A percentile compares a stretch with the other conserved stretches of the same genome.
phyloP scores from a whole-genome alignment of 2,329 filamentous ascomycete species.

The Tolypocladium tundrense region DNA sequence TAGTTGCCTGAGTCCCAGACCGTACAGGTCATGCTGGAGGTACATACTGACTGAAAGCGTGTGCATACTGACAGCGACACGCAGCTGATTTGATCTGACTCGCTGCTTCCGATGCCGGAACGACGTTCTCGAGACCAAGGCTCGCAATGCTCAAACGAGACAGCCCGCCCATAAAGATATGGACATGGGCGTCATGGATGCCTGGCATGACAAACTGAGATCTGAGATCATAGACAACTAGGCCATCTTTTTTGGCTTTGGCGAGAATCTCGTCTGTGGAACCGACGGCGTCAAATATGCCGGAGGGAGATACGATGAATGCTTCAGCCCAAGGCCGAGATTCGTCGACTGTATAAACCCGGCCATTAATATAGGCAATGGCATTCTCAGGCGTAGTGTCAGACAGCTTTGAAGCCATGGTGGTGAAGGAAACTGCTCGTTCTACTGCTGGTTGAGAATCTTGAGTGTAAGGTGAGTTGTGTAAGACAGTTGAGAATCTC shows the following conservation, averaged over 20 bases:
- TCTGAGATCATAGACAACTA: neutral
- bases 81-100: neutral
- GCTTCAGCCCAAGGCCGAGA: neutral
- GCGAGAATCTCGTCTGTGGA: neutral
- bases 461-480: neutral
- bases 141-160: neutral
- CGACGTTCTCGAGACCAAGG: neutral
- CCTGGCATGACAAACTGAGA: constrained; percentile 1
- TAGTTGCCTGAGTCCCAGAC: neutral
- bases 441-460: neutral
- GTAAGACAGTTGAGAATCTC: too few species aligned
- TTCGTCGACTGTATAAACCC: neutral
- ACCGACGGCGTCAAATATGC: neutral
- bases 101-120: neutral
- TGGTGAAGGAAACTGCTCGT: neutral
- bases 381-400: neutral
- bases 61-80: neutral
- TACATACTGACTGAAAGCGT: constrained; percentile 1
- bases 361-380: constrained; percentile 1
- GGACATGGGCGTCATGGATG: constrained; percentile 1
- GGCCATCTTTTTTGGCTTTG: neutral
- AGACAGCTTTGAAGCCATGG: neutral
- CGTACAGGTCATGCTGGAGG: neutral
- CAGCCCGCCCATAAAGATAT: neutral
- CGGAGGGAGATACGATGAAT: constrained; percentile 1